phyloP scores from a whole-genome alignment of 1,284 basidiomycete species.

The Microbotryum silenes-acaulis region DNA sequence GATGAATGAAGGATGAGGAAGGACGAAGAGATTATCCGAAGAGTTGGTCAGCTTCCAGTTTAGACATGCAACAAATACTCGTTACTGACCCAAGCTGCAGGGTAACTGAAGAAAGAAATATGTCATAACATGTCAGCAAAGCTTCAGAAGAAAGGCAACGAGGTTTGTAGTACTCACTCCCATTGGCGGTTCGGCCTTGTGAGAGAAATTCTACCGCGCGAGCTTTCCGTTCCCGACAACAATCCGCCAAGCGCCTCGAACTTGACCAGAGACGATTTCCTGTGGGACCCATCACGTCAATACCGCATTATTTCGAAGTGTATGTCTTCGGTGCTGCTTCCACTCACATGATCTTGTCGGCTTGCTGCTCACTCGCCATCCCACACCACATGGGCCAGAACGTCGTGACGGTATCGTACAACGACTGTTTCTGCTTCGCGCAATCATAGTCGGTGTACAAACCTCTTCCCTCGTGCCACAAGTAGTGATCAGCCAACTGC shows the following conservation, averaged over 20 bases:
- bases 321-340: neutral
- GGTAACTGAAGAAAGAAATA: constrained; percentile 20
- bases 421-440: constrained; percentile 74
- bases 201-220: constrained; percentile 86
- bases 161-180: constrained; percentile 45
- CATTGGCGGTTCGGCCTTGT: constrained; percentile 98
- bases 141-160: neutral
- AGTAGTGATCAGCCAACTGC: constrained; percentile 81
- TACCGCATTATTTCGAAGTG: too few species aligned
- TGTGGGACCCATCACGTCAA: constrained; percentile 37
- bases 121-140: constrained; percentile 45
- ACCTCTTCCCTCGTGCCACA: constrained; percentile 89
- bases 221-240: constrained; percentile 93
- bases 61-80: too few species aligned
- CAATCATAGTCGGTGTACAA: constrained; percentile 98
- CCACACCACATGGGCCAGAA: constrained; percentile 98
- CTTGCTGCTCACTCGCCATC: constrained; percentile 88
- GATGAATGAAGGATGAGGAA: neutral
- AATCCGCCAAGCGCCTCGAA: constrained; percentile 96
- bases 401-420: constrained; percentile 91
- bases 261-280: constrained; percentile 76
- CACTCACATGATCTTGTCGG: constrained; percentile 78
- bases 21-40: neutral
- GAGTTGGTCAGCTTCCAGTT: constrained; percentile 43
- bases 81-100: constrained; percentile 69